Percentiles rank a stretch among this genome's conserved stretches.
Evolutionary conservation across 208 protist species (phyloP).

Genomic region (Herpetomonas muscarum): DNA sequence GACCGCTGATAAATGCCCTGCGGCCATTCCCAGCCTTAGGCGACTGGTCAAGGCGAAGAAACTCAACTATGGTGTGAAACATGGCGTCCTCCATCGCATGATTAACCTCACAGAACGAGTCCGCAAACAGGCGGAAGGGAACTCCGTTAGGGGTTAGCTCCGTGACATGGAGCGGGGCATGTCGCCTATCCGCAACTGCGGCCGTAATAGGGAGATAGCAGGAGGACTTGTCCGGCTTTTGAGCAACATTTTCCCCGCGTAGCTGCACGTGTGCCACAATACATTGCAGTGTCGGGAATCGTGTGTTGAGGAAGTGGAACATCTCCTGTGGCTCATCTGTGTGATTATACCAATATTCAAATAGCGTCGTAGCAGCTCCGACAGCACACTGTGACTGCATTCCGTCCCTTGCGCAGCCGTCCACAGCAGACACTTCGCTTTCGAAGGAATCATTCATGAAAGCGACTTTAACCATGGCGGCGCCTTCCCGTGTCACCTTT

Average conservation of each 20-base stretch:
- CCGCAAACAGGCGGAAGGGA: conserved; percentile 28
- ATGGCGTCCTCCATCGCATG: conserved; percentile 46
- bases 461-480: conserved; percentile 28
- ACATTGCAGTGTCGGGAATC: conserved; percentile 12
- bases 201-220: conserved; percentile 25
- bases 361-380: conserved; percentile 13
- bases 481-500: conserved; percentile 23
- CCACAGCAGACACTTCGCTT: background rate
- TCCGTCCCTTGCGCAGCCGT: background rate
- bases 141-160: conserved; percentile 38
- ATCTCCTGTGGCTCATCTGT: conserved; percentile 18
- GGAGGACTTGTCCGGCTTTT: conserved; percentile 30
- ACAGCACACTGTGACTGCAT: no score
- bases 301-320: conserved; percentile 8
- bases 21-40: conserved; percentile 1
- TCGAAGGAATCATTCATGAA: conserved; percentile 15
- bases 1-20: conserved; percentile 26
- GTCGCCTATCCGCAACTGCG: background rate
- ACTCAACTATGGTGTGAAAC: conserved; percentile 21
- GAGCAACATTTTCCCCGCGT: background rate
- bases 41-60: conserved; percentile 22
- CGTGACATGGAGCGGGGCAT: conserved; percentile 4
- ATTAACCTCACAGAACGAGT: conserved; percentile 53
- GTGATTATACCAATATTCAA: conserved; percentile 18
- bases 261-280: conserved; percentile 33